phyloP scores from a whole-genome alignment of 768 basidiomycete species.

The Suillus americanus region DNA sequence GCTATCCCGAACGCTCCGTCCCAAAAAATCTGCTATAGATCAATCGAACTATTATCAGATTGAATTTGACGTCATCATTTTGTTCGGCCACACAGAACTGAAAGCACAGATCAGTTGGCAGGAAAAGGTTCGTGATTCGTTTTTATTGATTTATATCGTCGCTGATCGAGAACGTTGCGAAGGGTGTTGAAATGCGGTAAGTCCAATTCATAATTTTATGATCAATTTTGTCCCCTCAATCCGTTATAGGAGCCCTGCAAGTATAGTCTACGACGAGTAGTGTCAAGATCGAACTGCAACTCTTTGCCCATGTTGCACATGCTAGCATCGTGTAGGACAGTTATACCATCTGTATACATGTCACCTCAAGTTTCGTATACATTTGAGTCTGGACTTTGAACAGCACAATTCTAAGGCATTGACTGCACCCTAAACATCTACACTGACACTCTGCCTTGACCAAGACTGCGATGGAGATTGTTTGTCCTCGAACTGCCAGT shows the following conservation, averaged over 20 bases:
- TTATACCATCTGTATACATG: background rate
- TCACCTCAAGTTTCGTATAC: background rate
- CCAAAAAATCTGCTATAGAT: background rate
- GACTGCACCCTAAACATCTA: background rate
- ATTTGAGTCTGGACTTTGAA: background rate
- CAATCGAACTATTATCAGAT: constrained; percentile 20
- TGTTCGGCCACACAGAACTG: constrained; percentile 39
- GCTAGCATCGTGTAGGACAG: background rate
- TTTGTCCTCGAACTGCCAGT: background rate
- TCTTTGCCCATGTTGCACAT: background rate
- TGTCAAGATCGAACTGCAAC: background rate
- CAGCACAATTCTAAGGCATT: background rate
- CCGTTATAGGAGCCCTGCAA: background rate
- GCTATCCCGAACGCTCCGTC: background rate
- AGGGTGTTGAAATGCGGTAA: constrained; percentile 35
- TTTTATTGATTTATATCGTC: background rate
- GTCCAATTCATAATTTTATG: background rate
- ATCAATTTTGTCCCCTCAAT: background rate
- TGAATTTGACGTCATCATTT: constrained; percentile 32
- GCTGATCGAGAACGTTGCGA: background rate
- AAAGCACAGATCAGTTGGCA: constrained; percentile 41
- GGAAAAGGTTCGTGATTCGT: constrained; percentile 28
- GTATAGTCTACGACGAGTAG: constrained; percentile 2
- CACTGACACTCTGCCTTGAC: background rate
- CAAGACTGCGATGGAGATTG: background rate